Conservation (phyloP, 1,284 basidiomycete species). For the Fomitopsis palustris region DNA sequence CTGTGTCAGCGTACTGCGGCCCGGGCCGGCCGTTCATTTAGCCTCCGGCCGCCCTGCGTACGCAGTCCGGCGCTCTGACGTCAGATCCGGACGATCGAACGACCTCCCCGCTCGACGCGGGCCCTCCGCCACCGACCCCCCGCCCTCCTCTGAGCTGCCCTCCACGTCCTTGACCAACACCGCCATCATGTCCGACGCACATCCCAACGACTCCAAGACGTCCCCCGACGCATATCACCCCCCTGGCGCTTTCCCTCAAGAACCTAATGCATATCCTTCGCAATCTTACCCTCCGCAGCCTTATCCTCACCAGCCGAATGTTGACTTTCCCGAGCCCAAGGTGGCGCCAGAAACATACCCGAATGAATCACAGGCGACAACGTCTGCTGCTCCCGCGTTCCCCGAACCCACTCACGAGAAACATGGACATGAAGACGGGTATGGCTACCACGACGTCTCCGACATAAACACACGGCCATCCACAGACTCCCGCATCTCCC, state of each 20-base stretch:
- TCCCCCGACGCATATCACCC: too few relatives aligned
- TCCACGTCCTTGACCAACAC: background rate
- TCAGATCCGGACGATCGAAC: background rate
- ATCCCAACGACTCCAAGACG: background rate
- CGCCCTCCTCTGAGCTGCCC: background rate
- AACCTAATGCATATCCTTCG: too few relatives aligned
- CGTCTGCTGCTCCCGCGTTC: background rate
- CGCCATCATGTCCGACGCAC: background rate
- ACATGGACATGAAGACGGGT: background rate
- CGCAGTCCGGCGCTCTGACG: background rate
- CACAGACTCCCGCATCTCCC: background rate
- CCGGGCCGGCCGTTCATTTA: background rate
- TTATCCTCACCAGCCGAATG: too few relatives aligned
- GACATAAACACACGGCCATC: background rate
- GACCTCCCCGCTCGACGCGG: background rate
- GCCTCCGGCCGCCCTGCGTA: background rate
- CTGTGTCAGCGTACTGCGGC: too few relatives aligned
- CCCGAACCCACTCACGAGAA: background rate
- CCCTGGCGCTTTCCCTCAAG: too few relatives aligned
- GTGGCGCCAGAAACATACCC: background rate
- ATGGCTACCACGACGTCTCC: background rate
- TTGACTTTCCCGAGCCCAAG: too few relatives aligned
- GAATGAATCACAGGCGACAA: background rate
- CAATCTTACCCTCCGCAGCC: too few relatives aligned
- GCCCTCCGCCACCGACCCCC: background rate